These are phyloP conservation scores for Ophiosphaerella herpotricha DNA, from an alignment of 2,329 filamentous ascomycete species.

Conservation along the genomic window DNA sequence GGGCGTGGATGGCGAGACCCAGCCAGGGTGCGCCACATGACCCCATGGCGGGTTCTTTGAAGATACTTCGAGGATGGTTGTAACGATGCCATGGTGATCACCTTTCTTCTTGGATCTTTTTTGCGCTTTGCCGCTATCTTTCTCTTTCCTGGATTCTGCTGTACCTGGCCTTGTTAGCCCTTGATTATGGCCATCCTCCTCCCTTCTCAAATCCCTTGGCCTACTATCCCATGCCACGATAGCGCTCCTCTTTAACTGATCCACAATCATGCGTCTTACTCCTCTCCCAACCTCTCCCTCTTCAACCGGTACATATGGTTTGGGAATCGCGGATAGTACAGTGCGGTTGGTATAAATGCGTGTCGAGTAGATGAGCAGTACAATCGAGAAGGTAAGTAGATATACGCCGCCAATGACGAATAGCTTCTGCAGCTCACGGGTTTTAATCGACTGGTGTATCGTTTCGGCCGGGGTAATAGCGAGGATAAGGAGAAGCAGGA, in stretches of 20 bases:
- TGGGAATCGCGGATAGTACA: slow-evolving; percentile 81
- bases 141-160: slow-evolving; percentile 35
- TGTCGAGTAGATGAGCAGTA: slow-evolving; percentile 76
- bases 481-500: slow-evolving; percentile 73
- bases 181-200: slow-evolving; percentile 35
- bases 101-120: slow-evolving; percentile 31
- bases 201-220: slow-evolving; percentile 63
- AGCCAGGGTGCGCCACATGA: slow-evolving; percentile 81
- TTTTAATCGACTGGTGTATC: slow-evolving; percentile 74
- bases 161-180: slow-evolving; percentile 21
- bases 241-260: slow-evolving; percentile 75
- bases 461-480: slow-evolving; percentile 78
- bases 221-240: slow-evolving; percentile 77
- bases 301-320: slow-evolving; percentile 82
- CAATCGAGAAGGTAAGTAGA: slow-evolving; percentile 70
- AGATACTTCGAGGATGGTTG: slow-evolving; percentile 48
- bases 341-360: slow-evolving; percentile 86
- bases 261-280: slow-evolving; percentile 76
- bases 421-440: slow-evolving; percentile 74
- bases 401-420: slow-evolving; percentile 80
- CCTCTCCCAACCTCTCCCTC: slow-evolving; percentile 77
- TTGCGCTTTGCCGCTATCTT: slow-evolving; percentile 30
- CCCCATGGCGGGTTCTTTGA: slow-evolving; percentile 70
- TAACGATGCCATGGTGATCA: slow-evolving; percentile 24
- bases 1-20: slow-evolving; percentile 77